Evolutionary conservation across 768 basidiomycete genomes (phyloP), one percentile per base, ranked within the genome.

Genomic region (Lentinula edodes): DNA sequence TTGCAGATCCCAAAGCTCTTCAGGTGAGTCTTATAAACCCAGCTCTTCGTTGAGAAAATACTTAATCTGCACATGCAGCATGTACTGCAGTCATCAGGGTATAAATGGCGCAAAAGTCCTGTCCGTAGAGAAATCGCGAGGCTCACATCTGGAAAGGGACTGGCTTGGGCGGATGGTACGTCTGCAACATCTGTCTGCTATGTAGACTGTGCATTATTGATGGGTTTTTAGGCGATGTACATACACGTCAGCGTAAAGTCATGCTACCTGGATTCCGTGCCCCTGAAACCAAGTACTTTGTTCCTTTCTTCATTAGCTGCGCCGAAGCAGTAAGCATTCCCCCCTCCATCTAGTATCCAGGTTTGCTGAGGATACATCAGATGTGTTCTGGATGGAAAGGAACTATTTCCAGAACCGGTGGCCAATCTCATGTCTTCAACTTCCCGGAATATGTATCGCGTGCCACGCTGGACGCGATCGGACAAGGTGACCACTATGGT

Each of bases 391-490:
- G 66, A 58, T 72, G 72, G 72, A 73, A 70, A 43, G 72, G 71
- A 32, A 59, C 66, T 34, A 62, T 74, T 8, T 15, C 36, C 18
- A 61, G 56, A 10, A 51, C 52, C n/a, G 18, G 61, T 3, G 55
- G 65, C 5, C 53, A 58, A 20, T 64, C 65, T 6, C 50, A 54
- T 8, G 66, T 70, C 34, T 52, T 76, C 34, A 68, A 74, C 38
- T 62, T 75, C 0, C 67, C 68, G 16, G 52, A 64, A 12, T 70
- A 70, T 66, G 62, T 76, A 6, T 69, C 70, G 10, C 67, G 72
- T 2, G 72, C 73, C 0, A 76, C 76, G 3, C 64, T 77, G 20
- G 76, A 77, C 58, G 74, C 72, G 13, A 75, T 76, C 18, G 76
- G 76, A 0, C 71, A 74, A 66, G 71, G 76, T 77, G 57, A 12